Base-by-base conservation (phyloP, 257 asterid genomes). In the Misopates orontium region DNA sequence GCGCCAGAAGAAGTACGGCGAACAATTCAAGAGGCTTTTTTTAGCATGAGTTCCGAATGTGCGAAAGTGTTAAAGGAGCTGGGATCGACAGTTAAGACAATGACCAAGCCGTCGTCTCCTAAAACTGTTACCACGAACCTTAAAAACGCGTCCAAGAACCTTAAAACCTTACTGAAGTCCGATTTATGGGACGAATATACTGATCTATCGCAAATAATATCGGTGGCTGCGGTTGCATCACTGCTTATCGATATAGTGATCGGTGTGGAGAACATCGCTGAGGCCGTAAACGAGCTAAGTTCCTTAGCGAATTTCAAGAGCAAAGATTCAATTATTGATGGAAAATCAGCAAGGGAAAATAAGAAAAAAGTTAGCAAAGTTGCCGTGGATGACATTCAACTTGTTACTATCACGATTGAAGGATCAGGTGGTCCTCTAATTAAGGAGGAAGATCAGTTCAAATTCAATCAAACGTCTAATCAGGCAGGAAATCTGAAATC, bases 51-150 rank as follows among this genome's bases (percentile, higher is more conserved):
- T 71, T 64, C 66, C 14, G 97, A 84, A 71, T 77, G 79, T 19
- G 92, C 95, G 10, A 78, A 73, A 60, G 87, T 82, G 42, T 65
- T 90, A 24, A 84, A 87, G 67, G 88, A 82, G 41, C 65, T 87
- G 9, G 81, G 95, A 59, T 17, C 70, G 44, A 53, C 78, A 1
- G 25, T 90, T 15, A 66, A 64, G 61, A 84, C 84, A 1, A 87
- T 85, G 97, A 80, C 75, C 8, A 65, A 2, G 55, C 79, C 87
- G 19, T 32, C 82, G 10, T 69, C 80, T 31, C 67, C 85, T 0
- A 62, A 71, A 16, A 67, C 77, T 14, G 85, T 77, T 10, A 28
- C 78, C 15, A n/a, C 69, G 1, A 80, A 59, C 75, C 74, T 89
- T 1, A 78, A 77, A 79, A 56, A 39, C 48, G 88, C 77, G 25